phyloP scores from a whole-genome alignment of 2,329 filamentous ascomycete genomes.

The Colletotrichum eremochloae region DNA sequence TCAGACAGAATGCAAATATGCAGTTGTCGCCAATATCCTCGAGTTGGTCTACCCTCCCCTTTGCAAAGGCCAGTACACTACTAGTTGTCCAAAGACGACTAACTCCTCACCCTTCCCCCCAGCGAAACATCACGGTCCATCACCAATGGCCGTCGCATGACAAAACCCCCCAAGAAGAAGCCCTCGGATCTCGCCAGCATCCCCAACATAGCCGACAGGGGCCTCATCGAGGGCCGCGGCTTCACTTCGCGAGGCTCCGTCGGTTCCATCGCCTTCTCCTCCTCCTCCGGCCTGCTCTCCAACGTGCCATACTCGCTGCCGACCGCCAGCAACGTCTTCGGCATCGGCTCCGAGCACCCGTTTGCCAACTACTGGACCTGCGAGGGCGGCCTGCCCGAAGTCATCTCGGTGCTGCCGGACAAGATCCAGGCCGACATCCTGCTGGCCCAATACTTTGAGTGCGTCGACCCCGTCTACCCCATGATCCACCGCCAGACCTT shows the following conservation, averaged over 20 bases:
- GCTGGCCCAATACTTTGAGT: slow-evolving; percentile 73
- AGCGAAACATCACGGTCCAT: slow-evolving; percentile 71
- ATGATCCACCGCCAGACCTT: slow-evolving; percentile 83
- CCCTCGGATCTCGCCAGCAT: slow-evolving; percentile 56
- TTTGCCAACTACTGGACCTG: slow-evolving; percentile 91
- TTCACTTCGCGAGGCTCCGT: slow-evolving; percentile 63
- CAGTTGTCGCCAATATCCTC: slow-evolving; percentile 80
- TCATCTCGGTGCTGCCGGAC: slow-evolving; percentile 80
- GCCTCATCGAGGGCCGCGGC: slow-evolving; percentile 60
- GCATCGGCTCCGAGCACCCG: slow-evolving; percentile 82
- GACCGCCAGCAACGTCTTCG: slow-evolving; percentile 82
- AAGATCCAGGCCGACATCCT: slow-evolving; percentile 83
- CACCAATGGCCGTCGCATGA: slow-evolving; percentile 68
- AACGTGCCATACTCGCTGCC: slow-evolving; percentile 80
- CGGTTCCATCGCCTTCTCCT: slow-evolving; percentile 50
- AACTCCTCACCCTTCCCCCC: slow-evolving; percentile 12
- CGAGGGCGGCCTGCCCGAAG: slow-evolving; percentile 79
- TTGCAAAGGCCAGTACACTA: background rate
- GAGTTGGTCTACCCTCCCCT: slow-evolving; percentile 66
- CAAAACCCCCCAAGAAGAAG: slow-evolving; percentile 69
- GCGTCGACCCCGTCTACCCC: slow-evolving; percentile 84
- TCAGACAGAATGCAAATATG: slow-evolving; percentile 82
- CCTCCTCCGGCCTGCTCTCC: slow-evolving; percentile 74
- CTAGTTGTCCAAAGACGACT: background rate
- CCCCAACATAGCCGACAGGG: slow-evolving; percentile 69